phyloP scores from a whole-genome alignment of 2,329 filamentous ascomycete species.

The Paramyrothecium roridum region DNA sequence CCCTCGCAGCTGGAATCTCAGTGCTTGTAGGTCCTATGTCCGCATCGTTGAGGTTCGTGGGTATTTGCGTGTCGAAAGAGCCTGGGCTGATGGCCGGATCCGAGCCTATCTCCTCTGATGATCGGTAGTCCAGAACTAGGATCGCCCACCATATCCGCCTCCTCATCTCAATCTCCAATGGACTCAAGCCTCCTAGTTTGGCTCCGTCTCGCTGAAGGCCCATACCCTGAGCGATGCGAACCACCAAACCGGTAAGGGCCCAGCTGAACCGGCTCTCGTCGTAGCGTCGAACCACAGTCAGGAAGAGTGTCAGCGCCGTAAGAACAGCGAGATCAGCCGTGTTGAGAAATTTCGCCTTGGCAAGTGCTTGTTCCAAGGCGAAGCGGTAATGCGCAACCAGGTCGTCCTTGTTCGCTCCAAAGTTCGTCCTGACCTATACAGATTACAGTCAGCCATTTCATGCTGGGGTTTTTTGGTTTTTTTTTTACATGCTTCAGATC shows the following conservation, averaged over 20 bases:
- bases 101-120: constrained; percentile 51
- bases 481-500: not conserved
- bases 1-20: constrained; percentile 42
- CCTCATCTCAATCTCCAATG: constrained; percentile 59
- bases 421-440: constrained; percentile 30
- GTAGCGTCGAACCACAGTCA: constrained; percentile 43
- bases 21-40: constrained; percentile 44
- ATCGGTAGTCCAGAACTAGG: constrained; percentile 51
- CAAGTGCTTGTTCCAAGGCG: constrained; percentile 54
- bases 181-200: constrained; percentile 43
- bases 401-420: constrained; percentile 40
- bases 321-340: constrained; percentile 54
- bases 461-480: not conserved
- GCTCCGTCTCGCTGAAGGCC: constrained; percentile 57
- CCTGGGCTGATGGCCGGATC: constrained; percentile 38
- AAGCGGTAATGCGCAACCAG: constrained; percentile 46
- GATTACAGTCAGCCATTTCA: not conserved
- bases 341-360: constrained; percentile 55
- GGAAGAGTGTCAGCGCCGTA: constrained; percentile 56
- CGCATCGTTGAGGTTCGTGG: constrained; percentile 47
- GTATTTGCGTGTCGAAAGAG: constrained; percentile 45
- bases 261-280: constrained; percentile 54
- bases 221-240: constrained; percentile 58
- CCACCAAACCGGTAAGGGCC: constrained; percentile 55
- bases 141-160: constrained; percentile 62